Evolutionary conservation across 1,139 yeast genomes (phyloP), one percentile per base, ranked within the genome.

Genomic region (Meyerozyma sp.): DNA sequence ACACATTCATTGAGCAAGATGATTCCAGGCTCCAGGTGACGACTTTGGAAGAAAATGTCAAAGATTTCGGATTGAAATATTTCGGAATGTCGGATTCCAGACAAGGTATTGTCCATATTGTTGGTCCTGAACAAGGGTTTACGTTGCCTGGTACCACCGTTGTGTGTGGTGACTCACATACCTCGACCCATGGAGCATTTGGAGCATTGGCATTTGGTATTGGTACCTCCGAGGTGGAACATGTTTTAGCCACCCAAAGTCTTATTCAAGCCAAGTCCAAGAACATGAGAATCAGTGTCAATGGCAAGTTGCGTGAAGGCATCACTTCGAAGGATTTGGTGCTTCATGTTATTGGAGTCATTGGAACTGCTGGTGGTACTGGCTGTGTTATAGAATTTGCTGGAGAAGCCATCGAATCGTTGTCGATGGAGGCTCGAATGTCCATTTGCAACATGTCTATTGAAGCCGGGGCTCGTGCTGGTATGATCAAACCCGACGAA

Each of bases 341-440:
- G 51, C 77, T 93, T 51, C 98, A 93, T 63, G 95, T 93, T 40
- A 93, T 93, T 61, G 97, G 97, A 54, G 84, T 84, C 44, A 91
- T 93, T 61, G 98, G 98, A 70, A 93, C 98, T 55, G 98, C 98
- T 49, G 98, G 98, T 70, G 98, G 98, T 72, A 93, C 98, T 46
- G 98, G 98, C 45, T 77, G 82, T 58, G 98, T 93, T 47, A 87
- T 93, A 63, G 98, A 93, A 70, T 93, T 91, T 70, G 94, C 96
- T 40, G 98, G 98, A 64, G 81, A 84, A 54, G 97, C 98, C 46
- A 89, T 93, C 56, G 88, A 85, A 63, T 79, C 76, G 49, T 78
- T 93, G 50, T 82, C 95, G 30, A 89, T 93, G 93, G 98, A 93
- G 70, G 97, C 98, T n/a, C 82, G 98, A 70, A 93, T 93, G 98